Percentiles rank a stretch among this genome's conserved stretches.
phyloP scores from a whole-genome alignment of 2,329 filamentous ascomycete species.

The Emydomyces testavorans region DNA sequence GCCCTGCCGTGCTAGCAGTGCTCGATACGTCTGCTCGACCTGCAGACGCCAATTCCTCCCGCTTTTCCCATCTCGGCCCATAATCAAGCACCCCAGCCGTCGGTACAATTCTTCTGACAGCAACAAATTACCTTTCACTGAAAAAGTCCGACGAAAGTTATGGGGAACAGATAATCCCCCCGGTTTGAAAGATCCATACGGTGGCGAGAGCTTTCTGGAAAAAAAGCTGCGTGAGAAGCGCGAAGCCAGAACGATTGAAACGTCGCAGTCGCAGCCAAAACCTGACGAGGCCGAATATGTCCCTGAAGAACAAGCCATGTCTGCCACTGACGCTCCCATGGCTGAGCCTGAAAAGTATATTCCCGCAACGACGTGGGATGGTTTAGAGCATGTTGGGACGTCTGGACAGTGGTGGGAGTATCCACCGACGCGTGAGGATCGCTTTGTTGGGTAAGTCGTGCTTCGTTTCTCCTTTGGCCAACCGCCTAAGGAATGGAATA shows the following conservation, averaged over 20 bases:
- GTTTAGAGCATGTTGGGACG: conserved; percentile 45
- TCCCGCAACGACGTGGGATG: conserved; percentile 41
- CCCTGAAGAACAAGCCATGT: conserved; percentile 2
- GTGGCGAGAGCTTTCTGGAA: conserved; percentile 28
- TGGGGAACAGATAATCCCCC: conserved; percentile 43
- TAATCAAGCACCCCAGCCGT: conserved; percentile 22
- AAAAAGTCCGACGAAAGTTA: conserved; percentile 38
- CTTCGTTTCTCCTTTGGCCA: neutral
- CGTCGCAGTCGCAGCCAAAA: conserved; percentile 8
- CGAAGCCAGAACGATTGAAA: conserved; percentile 13
- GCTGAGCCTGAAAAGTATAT: conserved; percentile 30
- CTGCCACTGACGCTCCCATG: conserved; percentile 7
- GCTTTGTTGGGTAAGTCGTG: conserved; percentile 33
- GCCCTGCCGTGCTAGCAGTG: conserved; percentile 20
- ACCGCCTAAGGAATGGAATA: neutral
- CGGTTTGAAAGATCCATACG: conserved; percentile 40
- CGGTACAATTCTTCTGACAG: conserved; percentile 14
- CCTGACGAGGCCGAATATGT: conserved; percentile 14
- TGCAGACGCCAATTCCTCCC: conserved; percentile 31
- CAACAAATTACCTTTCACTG: conserved; percentile 29
- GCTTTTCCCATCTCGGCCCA: conserved; percentile 11
- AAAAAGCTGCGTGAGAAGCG: conserved; percentile 19
- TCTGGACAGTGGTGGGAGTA: conserved; percentile 32
- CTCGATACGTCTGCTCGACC: conserved; percentile 32
- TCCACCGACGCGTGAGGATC: conserved; percentile 29